Evolutionary conservation across 2,329 filamentous ascomycete species (phyloP), one percentile per base, ranked within the genome.

Genomic region (Pseudogymnoascus sp.): DNA sequence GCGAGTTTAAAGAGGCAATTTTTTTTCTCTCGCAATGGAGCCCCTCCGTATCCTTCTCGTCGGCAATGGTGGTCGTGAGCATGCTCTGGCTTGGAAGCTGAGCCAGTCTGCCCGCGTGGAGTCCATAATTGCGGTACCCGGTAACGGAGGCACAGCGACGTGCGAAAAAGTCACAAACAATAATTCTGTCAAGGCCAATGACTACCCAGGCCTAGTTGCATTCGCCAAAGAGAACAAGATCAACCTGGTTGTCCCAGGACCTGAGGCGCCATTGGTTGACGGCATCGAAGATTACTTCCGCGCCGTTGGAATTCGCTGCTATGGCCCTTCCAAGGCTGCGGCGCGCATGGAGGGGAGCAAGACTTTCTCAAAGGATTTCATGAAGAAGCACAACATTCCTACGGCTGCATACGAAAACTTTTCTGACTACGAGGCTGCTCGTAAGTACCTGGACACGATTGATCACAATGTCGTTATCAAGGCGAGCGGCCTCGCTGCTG

Each of bases 321-420:
- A 96, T 69, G 94, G 92, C 1, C 94, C 94, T 4, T 88, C 85
- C 61, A 85, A 88, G 74, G 83, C 84, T 56, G 92, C 94, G 19
- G 92, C 94, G 15, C 82, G 83, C 45, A 90, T 99, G 82, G 94
- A 99, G 75, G 94, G 94, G 62, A 95, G 89, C 76, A 99, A 99
- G 79, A 89, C 92, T 9, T 97, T 95, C 73, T 91, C 89, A 63
- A 99, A 99, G 73, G 92, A 97, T 73, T 97, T 97, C 71, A 99
- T 97, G 94, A 86, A 88, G 74, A 85, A 86, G 65, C 84, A 95
- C 75, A 81, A 82, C 68, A 95, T 99, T 67, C 92, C 92, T 35
- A 97, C 94, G 0, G 94, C 94, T 13, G 84, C 82, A 37, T 97
- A 96, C 76, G 83, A 87, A 73, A 96, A 95, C 76, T 96, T 97